Conservation (phyloP, 2,329 filamentous ascomycete species). For the Phoma sp. region DNA sequence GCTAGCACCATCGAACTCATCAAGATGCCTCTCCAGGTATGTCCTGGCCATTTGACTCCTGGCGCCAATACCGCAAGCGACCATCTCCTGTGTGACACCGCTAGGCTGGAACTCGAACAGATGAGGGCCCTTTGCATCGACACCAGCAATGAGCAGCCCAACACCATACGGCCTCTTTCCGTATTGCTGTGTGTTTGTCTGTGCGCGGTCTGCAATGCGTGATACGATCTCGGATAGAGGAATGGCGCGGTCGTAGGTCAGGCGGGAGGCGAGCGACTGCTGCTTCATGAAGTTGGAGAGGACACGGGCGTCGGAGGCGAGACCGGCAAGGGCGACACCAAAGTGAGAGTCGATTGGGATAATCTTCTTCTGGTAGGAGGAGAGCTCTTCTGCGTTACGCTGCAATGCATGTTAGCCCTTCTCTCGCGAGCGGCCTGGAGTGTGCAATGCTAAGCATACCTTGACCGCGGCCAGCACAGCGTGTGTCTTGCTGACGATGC, state of each 20-base stretch:
- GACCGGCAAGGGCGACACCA: slow-evolving; percentile 92
- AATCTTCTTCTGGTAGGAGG: slow-evolving; percentile 99
- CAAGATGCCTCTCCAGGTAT: slow-evolving; percentile 91
- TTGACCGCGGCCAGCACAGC: slow-evolving; percentile 95
- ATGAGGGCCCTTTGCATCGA: slow-evolving; percentile 92
- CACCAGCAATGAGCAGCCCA: slow-evolving; percentile 87
- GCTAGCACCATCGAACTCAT: slow-evolving; percentile 75
- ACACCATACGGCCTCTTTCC: slow-evolving; percentile 96
- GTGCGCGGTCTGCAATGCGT: slow-evolving; percentile 93
- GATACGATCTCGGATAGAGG: slow-evolving; percentile 86
- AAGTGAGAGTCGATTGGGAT: slow-evolving; percentile 96
- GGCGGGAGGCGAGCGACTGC: slow-evolving; percentile 92
- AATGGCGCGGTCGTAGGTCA: slow-evolving; percentile 94
- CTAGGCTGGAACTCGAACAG: slow-evolving; percentile 98
- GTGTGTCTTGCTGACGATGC: slow-evolving; percentile 97
- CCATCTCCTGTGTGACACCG: slow-evolving; percentile 96
- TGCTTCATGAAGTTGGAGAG: slow-evolving; percentile 99
- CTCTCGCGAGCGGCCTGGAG: slow-evolving; percentile 14
- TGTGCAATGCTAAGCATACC: slow-evolving; percentile 58
- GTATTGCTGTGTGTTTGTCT: slow-evolving; percentile 97
- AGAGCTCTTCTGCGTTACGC: slow-evolving; percentile 99
- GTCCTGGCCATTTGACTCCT: slow-evolving; percentile 97
- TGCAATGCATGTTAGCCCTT: slow-evolving; percentile 49
- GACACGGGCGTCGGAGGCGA: slow-evolving; percentile 96
- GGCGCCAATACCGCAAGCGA: slow-evolving; percentile 93